A percentile compares a stretch with the other conserved stretches of the same genome.
Evolutionary conservation across 352 stramenopile genomes (phyloP).

Genomic region (Blastocystis sp.): DNA sequence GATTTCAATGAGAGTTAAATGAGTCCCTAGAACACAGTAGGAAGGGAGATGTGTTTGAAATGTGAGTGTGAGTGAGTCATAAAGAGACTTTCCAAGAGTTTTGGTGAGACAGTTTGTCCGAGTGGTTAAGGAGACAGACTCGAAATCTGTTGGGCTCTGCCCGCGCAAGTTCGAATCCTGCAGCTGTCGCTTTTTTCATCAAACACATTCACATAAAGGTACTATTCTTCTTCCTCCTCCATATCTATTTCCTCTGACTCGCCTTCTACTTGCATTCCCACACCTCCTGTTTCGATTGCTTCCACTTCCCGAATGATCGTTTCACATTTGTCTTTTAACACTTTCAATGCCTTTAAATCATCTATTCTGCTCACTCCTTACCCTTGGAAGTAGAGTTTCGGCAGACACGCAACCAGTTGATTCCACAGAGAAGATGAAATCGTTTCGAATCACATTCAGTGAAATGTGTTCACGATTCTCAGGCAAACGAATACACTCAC

Average conservation of each 20-base stretch:
- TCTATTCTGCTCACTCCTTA: background rate
- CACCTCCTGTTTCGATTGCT: constrained; percentile 18
- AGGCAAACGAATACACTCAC: constrained; percentile 70
- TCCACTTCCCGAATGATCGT: constrained; percentile 50
- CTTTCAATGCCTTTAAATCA: constrained; percentile 34
- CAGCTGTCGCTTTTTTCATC: constrained; percentile 61
- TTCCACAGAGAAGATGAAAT: constrained; percentile 73
- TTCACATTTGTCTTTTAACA: constrained; percentile 56
- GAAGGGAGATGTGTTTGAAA: background rate
- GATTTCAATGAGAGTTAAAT: background rate
- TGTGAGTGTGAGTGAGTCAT: background rate
- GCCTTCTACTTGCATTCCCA: background rate
- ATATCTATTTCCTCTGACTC: background rate
- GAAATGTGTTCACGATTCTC: constrained; percentile 68
- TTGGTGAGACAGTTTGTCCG: constrained; percentile 46
- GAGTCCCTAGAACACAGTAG: background rate
- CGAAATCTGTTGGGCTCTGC: constrained; percentile 65
- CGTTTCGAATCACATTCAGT: constrained; percentile 69
- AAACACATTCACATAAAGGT: constrained; percentile 30
- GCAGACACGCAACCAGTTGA: constrained; percentile 68
- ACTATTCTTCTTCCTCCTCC: constrained; percentile 49
- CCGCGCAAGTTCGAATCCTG: constrained; percentile 68
- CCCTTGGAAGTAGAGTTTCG: constrained; percentile 35
- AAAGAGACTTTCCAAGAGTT: background rate
- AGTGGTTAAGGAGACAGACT: constrained; percentile 67